These are phyloP conservation scores for Coemansia sp. DNA, from an alignment of 192 early-diverging fungal species.

Conservation along the genomic window DNA sequence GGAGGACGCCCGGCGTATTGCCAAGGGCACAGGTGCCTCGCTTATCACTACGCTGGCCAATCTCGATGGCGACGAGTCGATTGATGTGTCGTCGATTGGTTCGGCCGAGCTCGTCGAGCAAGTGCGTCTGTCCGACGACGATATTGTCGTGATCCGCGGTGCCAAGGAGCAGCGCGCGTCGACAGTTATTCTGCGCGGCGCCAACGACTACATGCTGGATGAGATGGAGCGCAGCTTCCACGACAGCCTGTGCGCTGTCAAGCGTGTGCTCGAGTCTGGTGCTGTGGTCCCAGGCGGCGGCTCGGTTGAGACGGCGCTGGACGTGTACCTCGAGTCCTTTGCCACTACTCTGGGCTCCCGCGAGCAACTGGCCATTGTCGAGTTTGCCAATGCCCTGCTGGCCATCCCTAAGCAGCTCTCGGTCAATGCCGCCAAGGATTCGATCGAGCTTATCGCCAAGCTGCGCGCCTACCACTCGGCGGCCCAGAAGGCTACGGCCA, in stretches of 20 bases:
- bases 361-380: slow-evolving; percentile 97
- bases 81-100: slow-evolving; percentile 87
- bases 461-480: slow-evolving; percentile 96
- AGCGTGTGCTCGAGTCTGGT: slow-evolving; percentile 95
- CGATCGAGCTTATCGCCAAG: slow-evolving; percentile 95
- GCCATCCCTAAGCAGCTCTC: slow-evolving; percentile 98
- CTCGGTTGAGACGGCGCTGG: slow-evolving; percentile 92
- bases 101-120: slow-evolving; percentile 96
- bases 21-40: slow-evolving; percentile 95
- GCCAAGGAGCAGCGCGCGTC: slow-evolving; percentile 74
- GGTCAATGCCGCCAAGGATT: slow-evolving; percentile 98
- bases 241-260: slow-evolving; percentile 94
- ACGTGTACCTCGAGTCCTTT: slow-evolving; percentile 98
- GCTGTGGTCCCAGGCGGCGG: slow-evolving; percentile 98
- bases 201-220: slow-evolving; percentile 99
- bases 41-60: slow-evolving; percentile 95
- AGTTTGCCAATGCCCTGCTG: slow-evolving; percentile 94
- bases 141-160: slow-evolving; percentile 90
- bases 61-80: slow-evolving; percentile 97
- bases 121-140: slow-evolving; percentile 97
- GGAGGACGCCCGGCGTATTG: slow-evolving; percentile 97
- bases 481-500: slow-evolving; percentile 72
- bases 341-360: slow-evolving; percentile 95
- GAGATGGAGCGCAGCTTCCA: slow-evolving; percentile 99
- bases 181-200: slow-evolving; percentile 96